Conservation (phyloP, 2,329 filamentous ascomycete genomes). For the Elsinoe ampelina region DNA sequence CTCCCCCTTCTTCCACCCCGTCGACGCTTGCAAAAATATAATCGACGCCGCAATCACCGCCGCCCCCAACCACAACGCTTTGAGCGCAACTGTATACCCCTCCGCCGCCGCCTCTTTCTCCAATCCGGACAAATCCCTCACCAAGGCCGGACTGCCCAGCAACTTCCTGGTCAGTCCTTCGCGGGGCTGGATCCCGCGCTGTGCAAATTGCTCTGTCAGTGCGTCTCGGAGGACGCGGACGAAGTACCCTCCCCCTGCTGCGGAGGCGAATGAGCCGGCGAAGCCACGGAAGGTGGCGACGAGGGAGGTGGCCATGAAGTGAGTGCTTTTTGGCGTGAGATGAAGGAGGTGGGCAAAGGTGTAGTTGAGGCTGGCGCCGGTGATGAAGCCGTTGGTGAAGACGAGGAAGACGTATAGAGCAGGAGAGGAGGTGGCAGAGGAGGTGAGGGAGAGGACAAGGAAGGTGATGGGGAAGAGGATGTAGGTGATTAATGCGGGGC, state of each 20-base stretch:
- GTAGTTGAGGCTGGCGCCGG: conserved; percentile 69
- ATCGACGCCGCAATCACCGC: conserved; percentile 41
- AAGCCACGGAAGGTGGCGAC: conserved; percentile 74
- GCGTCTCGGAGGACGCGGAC: conserved; percentile 48
- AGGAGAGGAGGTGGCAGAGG: conserved; percentile 44
- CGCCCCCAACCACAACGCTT: conserved; percentile 44
- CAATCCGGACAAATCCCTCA: conserved; percentile 38
- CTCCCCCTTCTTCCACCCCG: conserved; percentile 43
- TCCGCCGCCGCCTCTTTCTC: conserved; percentile 44
- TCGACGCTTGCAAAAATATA: conserved; percentile 47
- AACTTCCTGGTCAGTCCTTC: conserved; percentile 45
- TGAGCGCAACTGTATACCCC: conserved; percentile 47
- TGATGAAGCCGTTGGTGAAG: conserved; percentile 62
- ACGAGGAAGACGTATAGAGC: conserved; percentile 50
- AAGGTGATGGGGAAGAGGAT: conserved; percentile 53
- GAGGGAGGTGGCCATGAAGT: conserved; percentile 68
- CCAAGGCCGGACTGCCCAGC: conserved; percentile 50
- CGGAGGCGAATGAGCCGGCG: conserved; percentile 69
- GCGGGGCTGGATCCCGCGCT: conserved; percentile 31
- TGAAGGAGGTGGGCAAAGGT: conserved; percentile 72
- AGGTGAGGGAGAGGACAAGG: conserved; percentile 47
- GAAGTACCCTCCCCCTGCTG: conserved; percentile 71
- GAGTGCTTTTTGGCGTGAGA: conserved; percentile 54
- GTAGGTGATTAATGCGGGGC: conserved; percentile 50
- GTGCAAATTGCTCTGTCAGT: conserved; percentile 49